Percentiles rank a stretch among this genome's conserved stretches.
phyloP scores from a whole-genome alignment of 768 basidiomycete genomes.

The Tricholoma bakamatsutake region DNA sequence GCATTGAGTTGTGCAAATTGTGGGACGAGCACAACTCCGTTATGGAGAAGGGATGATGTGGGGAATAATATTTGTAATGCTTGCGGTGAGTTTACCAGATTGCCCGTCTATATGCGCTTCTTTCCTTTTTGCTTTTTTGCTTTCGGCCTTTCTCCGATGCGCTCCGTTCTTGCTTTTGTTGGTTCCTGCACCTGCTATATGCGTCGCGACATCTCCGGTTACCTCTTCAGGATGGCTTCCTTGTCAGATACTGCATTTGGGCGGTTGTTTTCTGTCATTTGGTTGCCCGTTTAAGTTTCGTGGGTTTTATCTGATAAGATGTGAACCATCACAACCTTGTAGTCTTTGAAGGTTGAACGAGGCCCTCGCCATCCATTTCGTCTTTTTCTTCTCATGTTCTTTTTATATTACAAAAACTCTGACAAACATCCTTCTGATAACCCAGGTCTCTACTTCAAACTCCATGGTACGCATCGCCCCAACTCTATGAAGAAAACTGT shows the following conservation, averaged over 20 bases:
- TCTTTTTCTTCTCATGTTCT: slow-evolving; percentile 11
- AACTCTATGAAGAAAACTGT: slow-evolving; percentile 99
- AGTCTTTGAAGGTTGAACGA: too few species aligned
- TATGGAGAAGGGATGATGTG: slow-evolving; percentile 86
- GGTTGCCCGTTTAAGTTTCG: too few species aligned
- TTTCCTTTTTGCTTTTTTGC: neutral
- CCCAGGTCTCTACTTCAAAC: slow-evolving; percentile 93
- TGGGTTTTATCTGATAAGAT: too few species aligned
- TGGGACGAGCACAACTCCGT: slow-evolving; percentile 81
- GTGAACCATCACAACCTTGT: too few species aligned
- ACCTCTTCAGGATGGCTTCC: too few species aligned
- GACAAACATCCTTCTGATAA: slow-evolving; percentile 11
- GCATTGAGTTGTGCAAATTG: slow-evolving; percentile 85
- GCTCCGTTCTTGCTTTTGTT: neutral
- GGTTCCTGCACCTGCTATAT: too few species aligned
- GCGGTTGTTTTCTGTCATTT: too few species aligned
- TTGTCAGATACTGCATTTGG: too few species aligned
- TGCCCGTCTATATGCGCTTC: neutral
- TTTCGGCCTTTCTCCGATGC: neutral
- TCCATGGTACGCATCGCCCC: slow-evolving; percentile 94
- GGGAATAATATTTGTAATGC: slow-evolving; percentile 95
- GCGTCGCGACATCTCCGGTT: too few species aligned
- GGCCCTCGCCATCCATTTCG: neutral
- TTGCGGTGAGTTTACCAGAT: slow-evolving; percentile 57
- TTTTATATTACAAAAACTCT: slow-evolving; percentile 7